phyloP scores from a whole-genome alignment of 2,329 filamentous ascomycete genomes.

The Pestalotiopsis sp. region DNA sequence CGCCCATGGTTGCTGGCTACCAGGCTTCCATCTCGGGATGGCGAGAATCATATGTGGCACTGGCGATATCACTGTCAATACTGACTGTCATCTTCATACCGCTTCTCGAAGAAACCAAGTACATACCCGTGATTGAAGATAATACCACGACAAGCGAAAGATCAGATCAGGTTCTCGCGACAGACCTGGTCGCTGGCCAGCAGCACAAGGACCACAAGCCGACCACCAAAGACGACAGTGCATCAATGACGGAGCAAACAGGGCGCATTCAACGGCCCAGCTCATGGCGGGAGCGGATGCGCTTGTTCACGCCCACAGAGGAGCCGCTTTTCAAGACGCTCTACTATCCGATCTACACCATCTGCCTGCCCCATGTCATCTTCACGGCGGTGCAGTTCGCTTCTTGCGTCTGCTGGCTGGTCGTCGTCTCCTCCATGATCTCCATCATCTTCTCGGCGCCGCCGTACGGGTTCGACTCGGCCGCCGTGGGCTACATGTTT shows the following conservation, averaged over 20 bases:
- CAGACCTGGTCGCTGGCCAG: neutral
- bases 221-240: neutral
- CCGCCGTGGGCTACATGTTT: conserved; percentile 29
- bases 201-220: neutral
- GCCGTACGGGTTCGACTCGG: conserved; percentile 28
- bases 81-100: neutral
- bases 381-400: conserved; percentile 42
- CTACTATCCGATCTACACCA: neutral
- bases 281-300: conserved; percentile 11
- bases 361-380: conserved; percentile 38
- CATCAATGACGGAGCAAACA: neutral
- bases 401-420: conserved; percentile 36
- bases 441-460: conserved; percentile 37
- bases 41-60: conserved; percentile 27
- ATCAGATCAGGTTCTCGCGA: neutral
- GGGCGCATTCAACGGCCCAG: neutral
- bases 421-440: conserved; percentile 29
- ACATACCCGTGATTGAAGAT: neutral
- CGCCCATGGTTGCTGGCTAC: conserved; percentile 40
- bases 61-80: neutral
- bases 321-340: conserved; percentile 6
- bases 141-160: neutral
- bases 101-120: neutral
- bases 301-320: conserved; percentile 4
- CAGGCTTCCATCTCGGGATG: conserved; percentile 37